Evolutionary conservation across 176 grass and related monocot genomes (phyloP).

Genomic region (Eremochloa ophiuroides): DNA sequence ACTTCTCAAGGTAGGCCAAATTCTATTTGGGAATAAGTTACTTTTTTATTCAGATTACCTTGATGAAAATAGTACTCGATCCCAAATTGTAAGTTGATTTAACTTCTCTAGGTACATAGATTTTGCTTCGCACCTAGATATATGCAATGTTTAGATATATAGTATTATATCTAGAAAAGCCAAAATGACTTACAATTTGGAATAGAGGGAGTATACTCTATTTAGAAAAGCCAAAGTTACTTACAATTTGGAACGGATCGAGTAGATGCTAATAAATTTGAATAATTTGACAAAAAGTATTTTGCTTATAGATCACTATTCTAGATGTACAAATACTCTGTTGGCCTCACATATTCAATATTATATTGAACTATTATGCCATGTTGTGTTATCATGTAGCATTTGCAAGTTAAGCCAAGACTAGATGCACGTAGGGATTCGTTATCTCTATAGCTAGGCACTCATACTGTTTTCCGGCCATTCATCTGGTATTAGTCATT

Average conservation of each 20-base stretch:
- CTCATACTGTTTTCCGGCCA: conserved; percentile 9
- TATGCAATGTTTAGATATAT: not conserved
- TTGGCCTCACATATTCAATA: not conserved
- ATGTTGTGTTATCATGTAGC: not conserved
- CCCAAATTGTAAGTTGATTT: not conserved
- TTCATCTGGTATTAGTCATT: not conserved
- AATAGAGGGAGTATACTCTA: not conserved
- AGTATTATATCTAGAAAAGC: not conserved
- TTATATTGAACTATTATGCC: not conserved
- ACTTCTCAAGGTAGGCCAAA: conserved; percentile 41
- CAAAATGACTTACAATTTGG: not conserved
- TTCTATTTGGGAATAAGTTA: conserved; percentile 11
- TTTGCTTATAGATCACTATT: conserved; percentile 12
- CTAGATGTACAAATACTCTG: conserved; percentile 5
- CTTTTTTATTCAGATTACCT: not conserved
- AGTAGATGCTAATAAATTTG: conserved; percentile 8
- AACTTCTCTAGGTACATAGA: not conserved
- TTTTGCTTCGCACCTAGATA: not conserved
- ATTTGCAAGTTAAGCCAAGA: not conserved
- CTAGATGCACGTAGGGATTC: not conserved
- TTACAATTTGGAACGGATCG: not conserved
- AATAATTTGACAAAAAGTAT: not conserved
- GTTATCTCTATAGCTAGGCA: conserved; percentile 12
- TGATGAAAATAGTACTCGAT: not conserved
- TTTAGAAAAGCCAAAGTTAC: not conserved